Evolutionary conservation across 345 rosid species (phyloP).

Genomic region (Eucalyptus pumila): DNA sequence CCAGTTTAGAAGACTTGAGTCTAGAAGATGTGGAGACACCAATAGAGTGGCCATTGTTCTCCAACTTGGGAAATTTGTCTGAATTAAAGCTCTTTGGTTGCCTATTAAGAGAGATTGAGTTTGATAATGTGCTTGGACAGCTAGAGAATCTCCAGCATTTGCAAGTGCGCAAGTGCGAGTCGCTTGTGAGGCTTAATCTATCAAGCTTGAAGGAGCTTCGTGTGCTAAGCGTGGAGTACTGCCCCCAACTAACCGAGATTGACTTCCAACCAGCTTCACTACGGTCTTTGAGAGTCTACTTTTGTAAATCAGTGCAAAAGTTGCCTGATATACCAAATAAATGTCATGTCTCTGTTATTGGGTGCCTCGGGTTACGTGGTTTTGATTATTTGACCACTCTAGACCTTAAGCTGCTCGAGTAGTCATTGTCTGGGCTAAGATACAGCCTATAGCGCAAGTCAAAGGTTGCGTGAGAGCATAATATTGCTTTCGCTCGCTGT

Average conservation of each 20-base stretch:
- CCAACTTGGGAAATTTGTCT: background rate
- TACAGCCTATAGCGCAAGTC: too few species aligned
- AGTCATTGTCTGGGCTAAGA: fast-evolving
- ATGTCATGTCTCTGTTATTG: fast-evolving
- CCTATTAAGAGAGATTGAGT: background rate
- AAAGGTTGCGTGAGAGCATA: too few species aligned
- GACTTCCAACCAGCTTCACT: background rate
- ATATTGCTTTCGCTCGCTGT: too few species aligned
- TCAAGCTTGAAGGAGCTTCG: background rate
- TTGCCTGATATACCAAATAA: too few species aligned
- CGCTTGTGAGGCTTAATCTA: background rate
- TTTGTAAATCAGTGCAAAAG: too few species aligned
- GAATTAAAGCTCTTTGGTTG: background rate
- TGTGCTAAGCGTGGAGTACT: background rate
- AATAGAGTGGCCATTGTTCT: background rate
- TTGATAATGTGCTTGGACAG: background rate
- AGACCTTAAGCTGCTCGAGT: too few species aligned
- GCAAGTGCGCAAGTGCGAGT: background rate
- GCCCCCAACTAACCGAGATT: background rate
- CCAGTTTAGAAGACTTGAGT: background rate
- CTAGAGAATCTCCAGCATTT: background rate
- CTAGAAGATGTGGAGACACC: background rate
- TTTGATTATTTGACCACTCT: fast-evolving
- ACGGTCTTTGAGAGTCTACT: too few species aligned
- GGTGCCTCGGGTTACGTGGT: fast-evolving